Evolutionary conservation across 1,284 basidiomycete species (phyloP).

Genomic region (Apiotrichum mycotoxinovorans): DNA sequence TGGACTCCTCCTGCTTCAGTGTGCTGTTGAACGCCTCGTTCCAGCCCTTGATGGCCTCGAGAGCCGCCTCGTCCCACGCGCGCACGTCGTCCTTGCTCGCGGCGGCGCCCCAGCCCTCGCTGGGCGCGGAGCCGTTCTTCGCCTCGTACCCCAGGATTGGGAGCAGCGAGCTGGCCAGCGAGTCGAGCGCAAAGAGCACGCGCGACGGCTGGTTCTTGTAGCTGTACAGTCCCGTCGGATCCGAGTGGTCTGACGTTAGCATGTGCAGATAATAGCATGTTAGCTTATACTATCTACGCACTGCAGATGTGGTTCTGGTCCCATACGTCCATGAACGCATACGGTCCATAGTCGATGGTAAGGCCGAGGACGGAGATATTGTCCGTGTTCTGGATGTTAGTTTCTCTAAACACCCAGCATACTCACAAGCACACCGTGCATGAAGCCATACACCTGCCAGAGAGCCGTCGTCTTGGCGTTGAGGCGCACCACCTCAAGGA

Average conservation of each 20-base stretch:
- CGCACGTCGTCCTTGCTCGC: conserved; percentile 61
- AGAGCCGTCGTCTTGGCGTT: conserved; percentile 87
- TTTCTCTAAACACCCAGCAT: neutral
- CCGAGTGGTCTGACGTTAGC: conserved; percentile 63
- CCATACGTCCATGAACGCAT: conserved; percentile 92
- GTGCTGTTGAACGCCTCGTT: conserved; percentile 59
- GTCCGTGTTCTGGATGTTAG: conserved; percentile 68
- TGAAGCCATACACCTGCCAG: conserved; percentile 90
- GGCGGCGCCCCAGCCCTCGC: conserved; percentile 63
- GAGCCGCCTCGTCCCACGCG: conserved; percentile 61
- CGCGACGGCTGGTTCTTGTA: conserved; percentile 58
- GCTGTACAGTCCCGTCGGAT: conserved; percentile 78
- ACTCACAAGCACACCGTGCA: conserved; percentile 66
- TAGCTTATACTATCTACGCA: conserved; percentile 21
- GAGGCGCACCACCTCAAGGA: conserved; percentile 70
- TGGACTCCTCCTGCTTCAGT: conserved; percentile 60
- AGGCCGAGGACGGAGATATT: conserved; percentile 83
- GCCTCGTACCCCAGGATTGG: conserved; percentile 75
- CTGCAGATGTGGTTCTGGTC: conserved; percentile 82
- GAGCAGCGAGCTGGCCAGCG: conserved; percentile 67
- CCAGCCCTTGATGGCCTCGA: conserved; percentile 53
- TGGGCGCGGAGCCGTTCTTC: conserved; percentile 56
- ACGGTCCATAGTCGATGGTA: conserved; percentile 92
- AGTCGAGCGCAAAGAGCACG: conserved; percentile 67
- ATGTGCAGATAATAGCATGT: neutral